Percentiles rank a stretch among this genome's conserved stretches.
Evolutionary conservation across 352 stramenopile species (phyloP).

Genomic region (Globisporangium rhizosaccharum): DNA sequence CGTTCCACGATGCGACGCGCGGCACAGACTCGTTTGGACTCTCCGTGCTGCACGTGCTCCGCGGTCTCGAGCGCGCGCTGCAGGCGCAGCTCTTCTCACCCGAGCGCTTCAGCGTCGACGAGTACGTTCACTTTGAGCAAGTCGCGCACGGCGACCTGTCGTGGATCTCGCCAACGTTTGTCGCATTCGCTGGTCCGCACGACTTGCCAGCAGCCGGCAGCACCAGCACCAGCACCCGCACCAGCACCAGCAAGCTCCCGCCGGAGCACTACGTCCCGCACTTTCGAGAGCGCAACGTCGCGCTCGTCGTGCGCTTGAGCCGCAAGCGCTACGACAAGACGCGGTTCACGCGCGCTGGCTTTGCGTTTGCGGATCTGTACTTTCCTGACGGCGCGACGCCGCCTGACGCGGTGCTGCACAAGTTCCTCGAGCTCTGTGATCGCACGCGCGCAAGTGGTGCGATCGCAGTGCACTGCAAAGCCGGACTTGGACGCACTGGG

Average conservation of each 20-base stretch:
- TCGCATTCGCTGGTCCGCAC: constrained; percentile 24
- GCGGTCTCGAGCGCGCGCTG: constrained; percentile 37
- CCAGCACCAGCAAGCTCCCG: constrained; percentile 2
- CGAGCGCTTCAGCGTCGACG: constrained; percentile 22
- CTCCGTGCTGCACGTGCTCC: constrained; percentile 22
- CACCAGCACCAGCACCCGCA: too few relatives aligned
- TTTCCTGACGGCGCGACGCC: constrained; percentile 92
- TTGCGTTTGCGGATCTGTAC: constrained; percentile 88
- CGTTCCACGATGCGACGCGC: constrained; percentile 30
- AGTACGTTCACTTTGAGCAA: constrained; percentile 17
- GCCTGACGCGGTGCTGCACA: constrained; percentile 55
- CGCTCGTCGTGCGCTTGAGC: constrained; percentile 88
- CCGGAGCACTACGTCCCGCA: constrained; percentile 29
- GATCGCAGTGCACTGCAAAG: constrained; percentile 96
- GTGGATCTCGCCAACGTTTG: constrained; percentile 24
- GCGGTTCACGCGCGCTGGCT: constrained; percentile 75
- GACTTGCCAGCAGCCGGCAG: constrained; percentile 38
- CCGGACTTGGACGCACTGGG: constrained; percentile 91
- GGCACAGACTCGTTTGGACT: constrained; percentile 20
- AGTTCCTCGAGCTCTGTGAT: constrained; percentile 73
- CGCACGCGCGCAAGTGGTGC: constrained; percentile 25
- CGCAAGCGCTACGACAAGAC: constrained; percentile 90
- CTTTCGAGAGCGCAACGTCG: constrained; percentile 17
- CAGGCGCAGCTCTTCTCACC: constrained; percentile 82
- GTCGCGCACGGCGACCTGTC: constrained; percentile 24